Conservation (phyloP, 768 basidiomycete species). For the Rhodotorula sphaerocarpa region DNA sequence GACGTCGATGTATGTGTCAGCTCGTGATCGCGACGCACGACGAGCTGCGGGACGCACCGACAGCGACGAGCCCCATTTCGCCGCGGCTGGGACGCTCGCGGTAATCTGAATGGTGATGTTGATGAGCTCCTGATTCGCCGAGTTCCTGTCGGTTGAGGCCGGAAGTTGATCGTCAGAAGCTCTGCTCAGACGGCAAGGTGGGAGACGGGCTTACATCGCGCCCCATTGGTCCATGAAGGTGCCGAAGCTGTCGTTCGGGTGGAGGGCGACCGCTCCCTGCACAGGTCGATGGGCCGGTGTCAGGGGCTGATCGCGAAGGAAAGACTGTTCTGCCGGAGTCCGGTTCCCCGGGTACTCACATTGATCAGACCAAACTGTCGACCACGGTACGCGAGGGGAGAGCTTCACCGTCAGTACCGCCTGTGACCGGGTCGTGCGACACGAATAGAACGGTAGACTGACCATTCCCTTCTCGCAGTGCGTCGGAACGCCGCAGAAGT, state of each 20-base stretch:
- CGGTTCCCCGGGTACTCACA: no score
- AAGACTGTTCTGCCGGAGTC: no score
- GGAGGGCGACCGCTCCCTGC: neutral
- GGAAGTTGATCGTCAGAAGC: neutral
- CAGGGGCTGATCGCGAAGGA: no score
- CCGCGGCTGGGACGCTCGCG: neutral
- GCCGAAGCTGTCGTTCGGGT: neutral
- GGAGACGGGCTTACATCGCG: neutral
- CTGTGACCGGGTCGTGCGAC: neutral
- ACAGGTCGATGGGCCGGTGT: no score
- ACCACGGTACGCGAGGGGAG: neutral
- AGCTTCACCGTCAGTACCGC: neutral
- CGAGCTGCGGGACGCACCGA: constrained; percentile 44
- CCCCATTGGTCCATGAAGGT: neutral
- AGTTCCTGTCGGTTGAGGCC: neutral
- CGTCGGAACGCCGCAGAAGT: constrained; percentile 56
- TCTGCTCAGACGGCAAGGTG: neutral
- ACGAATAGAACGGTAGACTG: neutral
- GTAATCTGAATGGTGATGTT: constrained; percentile 4
- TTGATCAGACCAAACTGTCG: constrained; percentile 4
- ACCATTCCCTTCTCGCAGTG: constrained; percentile 60
- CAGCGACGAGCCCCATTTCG: constrained; percentile 6
- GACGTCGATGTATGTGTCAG: neutral
- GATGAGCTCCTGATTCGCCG: constrained; percentile 5
- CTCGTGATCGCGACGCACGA: neutral